phyloP scores from a whole-genome alignment of 2,329 filamentous ascomycete genomes.

The Arthrobotrys pseudoclavata region DNA sequence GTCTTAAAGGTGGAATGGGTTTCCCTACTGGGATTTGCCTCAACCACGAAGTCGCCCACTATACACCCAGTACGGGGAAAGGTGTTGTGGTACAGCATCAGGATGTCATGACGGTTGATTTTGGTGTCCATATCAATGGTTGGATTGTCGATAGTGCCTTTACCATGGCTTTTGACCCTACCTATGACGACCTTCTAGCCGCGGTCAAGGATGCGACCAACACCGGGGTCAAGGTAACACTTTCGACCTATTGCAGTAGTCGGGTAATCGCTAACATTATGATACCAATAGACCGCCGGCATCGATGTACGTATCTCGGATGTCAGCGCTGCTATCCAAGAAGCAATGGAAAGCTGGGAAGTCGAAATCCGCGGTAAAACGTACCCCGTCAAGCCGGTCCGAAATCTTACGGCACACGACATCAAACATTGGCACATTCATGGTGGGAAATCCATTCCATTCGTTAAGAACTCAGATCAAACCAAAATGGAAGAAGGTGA shows the following conservation, averaged over 20 bases:
- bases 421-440: slow-evolving; percentile 92
- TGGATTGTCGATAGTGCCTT: slow-evolving; percentile 80
- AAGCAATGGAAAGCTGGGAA: slow-evolving; percentile 93
- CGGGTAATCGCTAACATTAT: neutral
- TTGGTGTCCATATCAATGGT: slow-evolving; percentile 79
- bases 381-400: slow-evolving; percentile 85
- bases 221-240: slow-evolving; percentile 76
- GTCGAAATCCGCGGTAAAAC: slow-evolving; percentile 84
- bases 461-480: slow-evolving; percentile 83
- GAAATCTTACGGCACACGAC: slow-evolving; percentile 86
- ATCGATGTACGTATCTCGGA: slow-evolving; percentile 92
- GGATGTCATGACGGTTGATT: slow-evolving; percentile 80
- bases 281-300: slow-evolving; percentile 76
- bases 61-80: slow-evolving; percentile 87
- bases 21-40: slow-evolving; percentile 85
- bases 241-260: neutral
- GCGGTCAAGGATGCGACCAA: slow-evolving; percentile 79
- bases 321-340: slow-evolving; percentile 85
- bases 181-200: slow-evolving; percentile 76
- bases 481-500: slow-evolving; percentile 99
- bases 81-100: slow-evolving; percentile 73
- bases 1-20: slow-evolving; percentile 82
- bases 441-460: slow-evolving; percentile 91
- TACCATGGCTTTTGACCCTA: slow-evolving; percentile 77
- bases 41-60: slow-evolving; percentile 88